Evolutionary conservation across 768 basidiomycete species (phyloP).

Genomic region (Tulasnella sp.): DNA sequence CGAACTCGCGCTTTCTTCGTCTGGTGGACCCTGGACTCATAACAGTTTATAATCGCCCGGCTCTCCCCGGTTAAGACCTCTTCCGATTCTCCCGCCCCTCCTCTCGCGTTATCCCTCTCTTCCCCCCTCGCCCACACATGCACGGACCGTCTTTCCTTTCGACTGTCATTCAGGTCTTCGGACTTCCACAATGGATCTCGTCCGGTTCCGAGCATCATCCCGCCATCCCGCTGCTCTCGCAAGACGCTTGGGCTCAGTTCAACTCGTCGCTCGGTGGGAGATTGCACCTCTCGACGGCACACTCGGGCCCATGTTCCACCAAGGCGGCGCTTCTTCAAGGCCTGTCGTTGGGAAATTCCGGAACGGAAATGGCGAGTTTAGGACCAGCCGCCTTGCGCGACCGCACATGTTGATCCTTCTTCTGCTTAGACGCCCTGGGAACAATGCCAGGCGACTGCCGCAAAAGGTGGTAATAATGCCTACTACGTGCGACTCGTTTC

Average conservation of each 20-base stretch:
- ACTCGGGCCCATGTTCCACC: constrained; percentile 13
- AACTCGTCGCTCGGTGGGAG: constrained; percentile 15
- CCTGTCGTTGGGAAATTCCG: neutral
- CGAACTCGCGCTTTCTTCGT: neutral
- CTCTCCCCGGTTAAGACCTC: neutral
- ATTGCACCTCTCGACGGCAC: constrained; percentile 2
- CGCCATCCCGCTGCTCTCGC: neutral
- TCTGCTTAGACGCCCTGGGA: constrained; percentile 17
- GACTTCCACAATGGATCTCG: neutral
- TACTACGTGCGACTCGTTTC: constrained; percentile 9
- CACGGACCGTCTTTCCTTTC: neutral
- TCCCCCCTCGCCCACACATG: neutral
- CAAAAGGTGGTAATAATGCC: constrained; percentile 15
- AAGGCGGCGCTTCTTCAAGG: neutral
- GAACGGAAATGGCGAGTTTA: constrained; percentile 17
- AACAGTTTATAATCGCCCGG: neutral
- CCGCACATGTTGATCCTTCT: neutral
- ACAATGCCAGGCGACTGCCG: constrained; percentile 17
- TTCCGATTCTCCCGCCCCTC: neutral
- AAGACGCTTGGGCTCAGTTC: constrained; percentile 10
- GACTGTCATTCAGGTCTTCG: neutral
- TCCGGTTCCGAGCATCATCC: neutral
- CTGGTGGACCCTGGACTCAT: neutral
- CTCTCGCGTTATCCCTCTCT: neutral
- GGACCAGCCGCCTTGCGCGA: neutral